phyloP scores from a whole-genome alignment of 2,329 filamentous ascomycete species.

The Pseudodiploospora longispora region DNA sequence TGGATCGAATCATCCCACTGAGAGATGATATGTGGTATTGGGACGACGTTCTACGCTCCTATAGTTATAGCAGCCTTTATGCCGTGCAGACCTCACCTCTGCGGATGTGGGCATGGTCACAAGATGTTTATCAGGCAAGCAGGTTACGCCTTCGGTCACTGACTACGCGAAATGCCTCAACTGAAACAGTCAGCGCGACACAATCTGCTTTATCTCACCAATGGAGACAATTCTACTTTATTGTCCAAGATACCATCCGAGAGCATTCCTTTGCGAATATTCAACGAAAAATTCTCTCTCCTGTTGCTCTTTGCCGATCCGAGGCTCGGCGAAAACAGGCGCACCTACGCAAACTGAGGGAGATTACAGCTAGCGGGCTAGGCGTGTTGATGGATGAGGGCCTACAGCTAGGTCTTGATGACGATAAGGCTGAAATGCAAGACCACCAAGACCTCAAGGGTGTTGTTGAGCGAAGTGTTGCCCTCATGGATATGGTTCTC shows the following conservation, averaged over 20 bases:
- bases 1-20: conserved; percentile 76
- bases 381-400: conserved; percentile 85
- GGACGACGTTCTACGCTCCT: conserved; percentile 78
- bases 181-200: conserved; percentile 27
- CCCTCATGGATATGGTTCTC: conserved; percentile 79
- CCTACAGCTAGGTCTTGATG: conserved; percentile 56
- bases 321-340: conserved; percentile 70
- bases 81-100: conserved; percentile 77
- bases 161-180: conserved; percentile 19
- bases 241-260: conserved; percentile 67
- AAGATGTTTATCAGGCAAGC: conserved; percentile 61
- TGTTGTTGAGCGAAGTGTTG: conserved; percentile 70
- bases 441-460: conserved; percentile 54
- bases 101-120: conserved; percentile 63
- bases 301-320: conserved; percentile 65
- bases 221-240: conserved; percentile 67
- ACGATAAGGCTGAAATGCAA: conserved; percentile 47
- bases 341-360: conserved; percentile 61
- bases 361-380: conserved; percentile 77
- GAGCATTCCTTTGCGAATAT: conserved; percentile 66
- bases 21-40: conserved; percentile 92
- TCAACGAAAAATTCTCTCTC: conserved; percentile 65
- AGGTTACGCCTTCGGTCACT: conserved; percentile 33
- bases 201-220: conserved; percentile 36
- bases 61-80: conserved; percentile 72